A percentile compares a stretch with the other conserved stretches of the same genome.
phyloP scores from a whole-genome alignment of 2,329 filamentous ascomycete genomes.

The Ophiosphaerella herpotricha region DNA sequence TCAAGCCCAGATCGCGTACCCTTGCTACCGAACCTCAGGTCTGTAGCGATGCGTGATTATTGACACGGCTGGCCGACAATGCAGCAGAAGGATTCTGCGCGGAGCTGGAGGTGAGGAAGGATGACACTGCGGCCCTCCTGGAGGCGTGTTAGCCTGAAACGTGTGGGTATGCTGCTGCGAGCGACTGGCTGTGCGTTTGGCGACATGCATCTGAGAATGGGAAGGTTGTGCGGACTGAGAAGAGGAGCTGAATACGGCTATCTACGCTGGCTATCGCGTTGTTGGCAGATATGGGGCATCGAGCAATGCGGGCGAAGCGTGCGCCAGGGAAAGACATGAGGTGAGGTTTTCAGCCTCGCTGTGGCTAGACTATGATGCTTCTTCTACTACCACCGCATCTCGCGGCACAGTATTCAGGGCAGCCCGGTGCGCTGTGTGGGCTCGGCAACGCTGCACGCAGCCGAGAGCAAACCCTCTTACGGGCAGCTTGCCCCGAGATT shows the following conservation, averaged over 20 bases:
- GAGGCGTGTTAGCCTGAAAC: not conserved
- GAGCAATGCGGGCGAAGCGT: not conserved
- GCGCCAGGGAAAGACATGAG: not conserved
- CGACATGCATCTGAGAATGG: too few relatives aligned
- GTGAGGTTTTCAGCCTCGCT: constrained; percentile 5
- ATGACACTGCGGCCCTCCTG: not conserved
- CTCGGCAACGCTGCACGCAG: too few relatives aligned
- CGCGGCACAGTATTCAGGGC: not conserved
- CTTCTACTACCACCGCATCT: not conserved
- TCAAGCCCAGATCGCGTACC: constrained; percentile 18
- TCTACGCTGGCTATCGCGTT: too few relatives aligned
- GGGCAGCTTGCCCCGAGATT: not conserved
- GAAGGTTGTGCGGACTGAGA: too few relatives aligned
- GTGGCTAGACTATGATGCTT: too few relatives aligned
- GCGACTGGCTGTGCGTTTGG: not conserved
- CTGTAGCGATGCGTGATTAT: constrained; percentile 12
- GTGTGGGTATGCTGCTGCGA: not conserved
- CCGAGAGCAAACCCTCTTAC: too few relatives aligned
- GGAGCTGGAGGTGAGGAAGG: not conserved
- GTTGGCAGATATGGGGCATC: too few relatives aligned
- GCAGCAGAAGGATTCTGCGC: not conserved
- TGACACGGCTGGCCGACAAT: not conserved
- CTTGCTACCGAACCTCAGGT: constrained; percentile 24
- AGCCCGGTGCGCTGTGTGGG: too few relatives aligned
- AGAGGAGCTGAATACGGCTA: too few relatives aligned